A percentile compares a stretch with the other conserved stretches of the same genome.
Conservation (phyloP, 2,329 filamentous ascomycete genomes). For the Xylaria sp. region DNA sequence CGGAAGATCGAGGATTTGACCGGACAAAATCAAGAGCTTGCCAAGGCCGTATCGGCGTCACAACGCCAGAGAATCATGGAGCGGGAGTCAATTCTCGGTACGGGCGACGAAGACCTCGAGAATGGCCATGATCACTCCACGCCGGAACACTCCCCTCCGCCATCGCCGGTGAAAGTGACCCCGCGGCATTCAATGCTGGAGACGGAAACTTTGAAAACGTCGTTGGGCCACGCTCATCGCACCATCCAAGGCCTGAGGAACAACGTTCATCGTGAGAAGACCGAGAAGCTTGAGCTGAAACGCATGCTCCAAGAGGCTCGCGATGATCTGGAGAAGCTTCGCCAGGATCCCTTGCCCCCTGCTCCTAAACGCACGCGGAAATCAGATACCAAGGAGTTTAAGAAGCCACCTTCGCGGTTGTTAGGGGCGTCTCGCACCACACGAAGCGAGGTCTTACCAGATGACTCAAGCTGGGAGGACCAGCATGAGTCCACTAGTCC, state of each 20-base stretch:
- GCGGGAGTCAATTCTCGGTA: slow-evolving; percentile 59
- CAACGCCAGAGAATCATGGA: slow-evolving; percentile 70
- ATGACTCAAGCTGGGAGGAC: slow-evolving; percentile 92
- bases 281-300: slow-evolving; percentile 93
- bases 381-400: slow-evolving; percentile 68
- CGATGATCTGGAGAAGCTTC: slow-evolving; percentile 81
- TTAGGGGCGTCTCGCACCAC: slow-evolving; percentile 75
- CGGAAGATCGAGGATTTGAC: slow-evolving; percentile 86
- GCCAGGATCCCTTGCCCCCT: slow-evolving; percentile 54
- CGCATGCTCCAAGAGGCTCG: slow-evolving; percentile 93
- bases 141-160: slow-evolving; percentile 86
- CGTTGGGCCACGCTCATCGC: slow-evolving; percentile 88
- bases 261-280: slow-evolving; percentile 96
- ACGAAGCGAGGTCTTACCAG: slow-evolving; percentile 76
- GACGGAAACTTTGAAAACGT: slow-evolving; percentile 92
- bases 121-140: slow-evolving; percentile 70
- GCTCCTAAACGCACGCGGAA: slow-evolving; percentile 65
- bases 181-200: slow-evolving; percentile 91
- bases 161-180: slow-evolving; percentile 88
- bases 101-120: slow-evolving; percentile 66
- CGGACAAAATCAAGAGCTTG: slow-evolving; percentile 87
- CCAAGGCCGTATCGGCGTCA: slow-evolving; percentile 72
- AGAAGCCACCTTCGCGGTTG: slow-evolving; percentile 74
- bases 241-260: slow-evolving; percentile 96
- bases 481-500: slow-evolving; percentile 63